Conservation (phyloP, 768 basidiomycete genomes). For the Russula vinacea region DNA sequence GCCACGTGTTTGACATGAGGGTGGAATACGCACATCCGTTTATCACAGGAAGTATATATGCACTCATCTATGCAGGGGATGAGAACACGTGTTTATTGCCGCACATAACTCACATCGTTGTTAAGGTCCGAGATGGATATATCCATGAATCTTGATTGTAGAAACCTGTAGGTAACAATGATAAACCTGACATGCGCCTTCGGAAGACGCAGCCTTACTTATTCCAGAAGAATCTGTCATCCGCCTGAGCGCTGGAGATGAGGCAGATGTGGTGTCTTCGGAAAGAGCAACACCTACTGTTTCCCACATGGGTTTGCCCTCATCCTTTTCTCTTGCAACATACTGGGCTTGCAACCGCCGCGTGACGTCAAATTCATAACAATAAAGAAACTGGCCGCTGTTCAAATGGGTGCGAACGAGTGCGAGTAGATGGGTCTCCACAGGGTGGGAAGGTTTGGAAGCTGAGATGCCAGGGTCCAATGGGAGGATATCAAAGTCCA, state of each 20-base stretch:
- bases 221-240: constrained; percentile 99
- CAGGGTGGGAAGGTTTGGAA: constrained; percentile 70
- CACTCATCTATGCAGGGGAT: constrained; percentile 57
- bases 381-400: constrained; percentile 81
- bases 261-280: constrained; percentile 8
- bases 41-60: constrained; percentile 88
- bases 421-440: constrained; percentile 83
- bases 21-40: constrained; percentile 77
- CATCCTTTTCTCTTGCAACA: constrained; percentile 50
- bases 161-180: constrained; percentile 38
- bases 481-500: constrained; percentile 89
- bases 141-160: constrained; percentile 64
- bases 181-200: constrained; percentile 16
- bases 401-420: constrained; percentile 83
- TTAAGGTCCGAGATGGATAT: constrained; percentile 47
- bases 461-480: constrained; percentile 68
- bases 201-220: constrained; percentile 44
- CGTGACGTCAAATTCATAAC: constrained; percentile 88
- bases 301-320: constrained; percentile 67
- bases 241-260: constrained; percentile 50
- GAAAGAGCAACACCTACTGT: constrained; percentile 48
- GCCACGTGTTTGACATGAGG: constrained; percentile 11
- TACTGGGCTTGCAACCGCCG: constrained; percentile 82
- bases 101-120: constrained; percentile 56
- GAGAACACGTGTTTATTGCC: constrained; percentile 19